These are phyloP conservation scores for Salix viminalis DNA, from an alignment of 345 rosid genomes.

Conservation along the genomic window DNA sequence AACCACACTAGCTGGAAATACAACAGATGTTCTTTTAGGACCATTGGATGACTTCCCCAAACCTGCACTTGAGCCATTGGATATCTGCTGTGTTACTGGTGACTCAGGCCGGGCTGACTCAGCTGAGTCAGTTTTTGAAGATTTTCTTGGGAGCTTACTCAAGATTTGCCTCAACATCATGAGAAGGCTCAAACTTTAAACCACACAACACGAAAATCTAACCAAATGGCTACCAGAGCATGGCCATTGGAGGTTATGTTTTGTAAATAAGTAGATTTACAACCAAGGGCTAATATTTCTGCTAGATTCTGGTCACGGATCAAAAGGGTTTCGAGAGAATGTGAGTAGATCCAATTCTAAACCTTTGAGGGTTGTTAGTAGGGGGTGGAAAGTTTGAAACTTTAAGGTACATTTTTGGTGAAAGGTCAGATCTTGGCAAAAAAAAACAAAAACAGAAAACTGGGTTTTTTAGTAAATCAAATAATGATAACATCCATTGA, in stretches of 20 bases:
- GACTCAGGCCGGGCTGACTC: constrained; percentile 44
- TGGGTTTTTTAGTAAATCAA: not conserved
- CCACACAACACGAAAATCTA: not conserved
- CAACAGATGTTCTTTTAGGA: constrained; percentile 60
- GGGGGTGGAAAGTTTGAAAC: not conserved
- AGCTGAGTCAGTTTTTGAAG: constrained; percentile 47
- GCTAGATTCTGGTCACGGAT: constrained; percentile 33
- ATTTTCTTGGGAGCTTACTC: constrained; percentile 65
- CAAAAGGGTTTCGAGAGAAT: constrained; percentile 15
- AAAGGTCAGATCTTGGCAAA: constrained; percentile 2
- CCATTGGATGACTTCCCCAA: constrained; percentile 21
- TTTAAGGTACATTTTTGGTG: constrained; percentile 5
- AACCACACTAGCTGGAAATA: constrained; percentile 69
- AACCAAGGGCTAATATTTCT: not conserved
- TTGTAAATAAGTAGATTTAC: constrained; percentile 7
- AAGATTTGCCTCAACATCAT: constrained; percentile 69
- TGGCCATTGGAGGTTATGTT: constrained; percentile 9
- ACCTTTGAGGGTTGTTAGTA: not conserved
- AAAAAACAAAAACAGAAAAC: not conserved
- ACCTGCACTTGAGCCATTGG: constrained; percentile 31
- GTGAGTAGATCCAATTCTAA: constrained; percentile 5
- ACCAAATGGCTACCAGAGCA: constrained; percentile 3
- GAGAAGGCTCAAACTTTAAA: not conserved
- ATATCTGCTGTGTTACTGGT: constrained; percentile 25
- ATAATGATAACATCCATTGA: not conserved